Evolutionary conservation across 768 basidiomycete genomes (phyloP), one percentile per base, ranked within the genome.

Genomic region (Cystobasidiopsis lactophilus): DNA sequence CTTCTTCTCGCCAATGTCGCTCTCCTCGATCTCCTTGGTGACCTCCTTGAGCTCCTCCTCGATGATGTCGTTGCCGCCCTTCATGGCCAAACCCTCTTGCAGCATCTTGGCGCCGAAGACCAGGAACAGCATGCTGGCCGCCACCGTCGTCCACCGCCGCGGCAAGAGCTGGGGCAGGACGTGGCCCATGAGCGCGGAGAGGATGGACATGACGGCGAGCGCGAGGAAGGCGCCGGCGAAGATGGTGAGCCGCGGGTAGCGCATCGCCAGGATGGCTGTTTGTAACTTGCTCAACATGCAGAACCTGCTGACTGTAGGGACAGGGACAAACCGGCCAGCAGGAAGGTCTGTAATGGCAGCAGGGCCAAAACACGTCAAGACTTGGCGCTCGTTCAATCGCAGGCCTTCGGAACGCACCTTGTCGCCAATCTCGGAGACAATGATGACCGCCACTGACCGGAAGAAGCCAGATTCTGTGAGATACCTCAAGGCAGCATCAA

Each of bases 21-120:
- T 66, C 45, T 76, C 82, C 60, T 85, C 79, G 49, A 96, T 81
- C 68, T 98, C 91, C 64, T 89, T 85, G 68, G 81, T 80, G n/a
- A 84, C 82, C 69, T 98, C 89, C 51, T 76, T 75, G 80, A 95
- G 84, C 68, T 96, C 93, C 66, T 95, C 89, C 62, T 78, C 68
- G 16, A 93, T 80, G 68, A 86, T 85, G 55, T 76, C 79, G 50
- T 69, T 78, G 5, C 82, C 85, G 26, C 31, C 57, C n/a, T 59
- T 58, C 85, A 96, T 95, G 57, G 71, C 71, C 50, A 77, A 69
- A 2, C 77, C 89, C 65, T 98, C 91, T 63, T 78, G 69, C 51
- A 85, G 62, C 85, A 98, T 89, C 68, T 81, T 83, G 46, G 71
- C 69, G 3, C 93, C 93, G 66, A 96, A 98, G 1, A 83, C 75